Evolutionary conservation across 192 early-diverging fungal genomes (phyloP), one percentile per base, ranked within the genome.

Genomic region (Backusella circina): DNA sequence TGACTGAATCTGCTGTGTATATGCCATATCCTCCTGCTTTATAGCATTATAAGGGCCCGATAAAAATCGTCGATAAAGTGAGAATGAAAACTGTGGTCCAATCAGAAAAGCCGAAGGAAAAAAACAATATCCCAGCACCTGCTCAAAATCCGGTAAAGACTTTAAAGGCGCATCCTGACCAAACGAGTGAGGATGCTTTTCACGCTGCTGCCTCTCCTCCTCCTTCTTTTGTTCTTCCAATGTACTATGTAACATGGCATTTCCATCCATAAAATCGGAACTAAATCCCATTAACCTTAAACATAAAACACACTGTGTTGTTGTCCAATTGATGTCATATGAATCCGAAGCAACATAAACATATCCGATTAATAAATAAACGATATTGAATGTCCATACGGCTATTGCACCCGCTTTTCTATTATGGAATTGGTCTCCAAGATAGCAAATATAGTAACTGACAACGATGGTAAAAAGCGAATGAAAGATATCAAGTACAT

Each of bases 51-150:
- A 28, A 32, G 37, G 51, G 23, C 44, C 50, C 3, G 38, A 33
- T 16, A 79, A 38, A 64, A 68, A 80, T 18, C 31, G 44, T 15
- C 39, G 74, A 68, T 90, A 90, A 12, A 88, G 78, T 7, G 84
- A 80, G 73, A 86, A 91, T 73, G 87, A 89, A 77, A 89, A 91
- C 74, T 90, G 89, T 28, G 89, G 88, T 10, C 89, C 89, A 65
- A 88, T 79, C 28, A 91, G 74, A 74, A 89, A 91, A 1, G 84
- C 84, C 67, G 86, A 81, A 32, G 85, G 86, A 74, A 88, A 89
- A 75, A 85, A 84, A 21, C 82, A 81, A 41, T 87, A 91, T 21
- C 77, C 90, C 13, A 89, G 41, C 0, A 86, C 85, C 57, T 86
- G 74, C 57, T 78, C 32, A 35, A 85, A 78, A 3, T 82, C 65